Evolutionary conservation across 768 basidiomycete species (phyloP), one percentile per base, ranked within the genome.

Genomic region (Tylopilus vinaceipallidus): DNA sequence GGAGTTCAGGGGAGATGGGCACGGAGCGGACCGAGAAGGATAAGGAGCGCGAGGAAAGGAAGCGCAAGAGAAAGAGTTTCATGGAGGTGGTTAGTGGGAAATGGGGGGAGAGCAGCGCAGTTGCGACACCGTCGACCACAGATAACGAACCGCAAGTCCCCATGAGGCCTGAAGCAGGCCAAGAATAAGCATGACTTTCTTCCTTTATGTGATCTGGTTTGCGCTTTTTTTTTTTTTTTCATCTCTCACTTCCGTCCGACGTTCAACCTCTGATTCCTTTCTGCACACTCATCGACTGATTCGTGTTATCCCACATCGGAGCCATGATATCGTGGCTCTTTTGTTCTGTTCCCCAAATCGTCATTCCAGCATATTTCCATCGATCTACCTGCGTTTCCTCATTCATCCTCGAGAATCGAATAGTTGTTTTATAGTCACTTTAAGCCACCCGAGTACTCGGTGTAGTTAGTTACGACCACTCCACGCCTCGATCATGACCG

Each of bases 31-130:
- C 67, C 40, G 78, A 58, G 81, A 80, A 79, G 62, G 69, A 70
- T 44, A 80, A 74, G 61, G 69, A 71, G 57, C 82, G 82, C 63
- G 80, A 77, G 45, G 74, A 79, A 65, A 78, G 76, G 70, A 76
- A 83, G 69, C 83, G 82, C 65, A 78, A 79, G 56, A 80, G 81
- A 70, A 81, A 78, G 70, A 80, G 83, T 60, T 70, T 68, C 32
- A 70, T 68, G 50, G 82, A 79, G 68, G 61, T 67, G 7, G 63
- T 64, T n/a, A 53, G 61, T 19, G 64, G 50, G 24, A 60, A 3
- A 44, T 78, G 64, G 33, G 64, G 46, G 14, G 59, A 64, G 30
- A 56, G 34, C 11, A 33, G 42, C 38, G 39, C 43, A 12, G 33
- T 24, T 7, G 74, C 65, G 73, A 72, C 63, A 74, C 75, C 60